phyloP scores from a whole-genome alignment of 2,329 filamentous ascomycete species.

The Ophioceras dolichostomum region DNA sequence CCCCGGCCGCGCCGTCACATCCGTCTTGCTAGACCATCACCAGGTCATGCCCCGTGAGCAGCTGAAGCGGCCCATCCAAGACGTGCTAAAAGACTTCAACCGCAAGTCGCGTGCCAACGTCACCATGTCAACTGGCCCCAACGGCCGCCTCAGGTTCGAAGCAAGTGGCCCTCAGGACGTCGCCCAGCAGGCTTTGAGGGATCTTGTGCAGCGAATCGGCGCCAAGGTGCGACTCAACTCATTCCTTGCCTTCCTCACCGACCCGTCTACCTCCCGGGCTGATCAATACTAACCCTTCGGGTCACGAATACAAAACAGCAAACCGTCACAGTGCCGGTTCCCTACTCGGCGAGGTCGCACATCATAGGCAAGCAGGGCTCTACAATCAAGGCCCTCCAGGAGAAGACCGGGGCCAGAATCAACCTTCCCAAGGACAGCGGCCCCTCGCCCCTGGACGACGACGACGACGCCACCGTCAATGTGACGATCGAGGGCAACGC shows the following conservation, averaged over 20 bases:
- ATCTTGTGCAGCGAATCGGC: constrained; percentile 79
- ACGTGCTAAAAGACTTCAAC: constrained; percentile 86
- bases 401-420: constrained; percentile 80
- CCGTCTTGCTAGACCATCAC: constrained; percentile 58
- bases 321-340: constrained; percentile 65
- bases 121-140: constrained; percentile 60
- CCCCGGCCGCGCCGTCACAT: constrained; percentile 72
- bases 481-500: constrained; percentile 86
- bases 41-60: constrained; percentile 67
- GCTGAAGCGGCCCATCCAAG: constrained; percentile 72
- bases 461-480: constrained; percentile 72
- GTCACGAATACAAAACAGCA: too few species aligned
- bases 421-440: constrained; percentile 69
- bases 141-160: constrained; percentile 67
- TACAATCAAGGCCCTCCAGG: constrained; percentile 81
- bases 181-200: constrained; percentile 78
- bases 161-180: constrained; percentile 73
- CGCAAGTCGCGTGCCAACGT: constrained; percentile 81
- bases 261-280: too few species aligned
- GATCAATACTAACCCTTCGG: too few species aligned
- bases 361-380: constrained; percentile 90
- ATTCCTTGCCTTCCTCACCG: too few species aligned
- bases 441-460: constrained; percentile 49
- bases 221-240: constrained; percentile 70
- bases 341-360: constrained; percentile 69